Evolutionary conservation across 1,284 basidiomycete species (phyloP), one percentile per base, ranked within the genome.

Genomic region (Polyporus tsugae): DNA sequence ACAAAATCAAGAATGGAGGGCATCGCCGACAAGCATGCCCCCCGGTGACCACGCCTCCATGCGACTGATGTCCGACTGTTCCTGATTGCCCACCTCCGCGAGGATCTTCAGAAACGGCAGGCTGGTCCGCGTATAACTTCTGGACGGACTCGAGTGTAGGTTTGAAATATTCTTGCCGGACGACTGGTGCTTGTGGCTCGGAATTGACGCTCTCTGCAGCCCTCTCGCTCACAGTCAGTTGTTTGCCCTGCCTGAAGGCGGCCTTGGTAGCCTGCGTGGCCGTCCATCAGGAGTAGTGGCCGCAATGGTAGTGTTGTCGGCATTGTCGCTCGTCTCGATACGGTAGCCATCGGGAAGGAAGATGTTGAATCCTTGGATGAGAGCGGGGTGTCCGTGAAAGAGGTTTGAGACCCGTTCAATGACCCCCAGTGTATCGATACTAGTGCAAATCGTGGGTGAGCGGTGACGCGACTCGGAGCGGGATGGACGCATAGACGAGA

Each of bases 331-430:
- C 22, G 86, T 86, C 72, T 98, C 96, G 79, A 99, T 98, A 57
- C 94, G 91, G 80, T 99, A 99, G 11, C 96, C 97, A 11, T 91
- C 89, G 0, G 97, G 97, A 10, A 99, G 87, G 81, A 99, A 99
- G 1, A 96, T 98, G 84, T 99, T 99, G 87, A 99, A 99, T 29
- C 96, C 97, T 81, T 98, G 95, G 60, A 99, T 98, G 71, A 99
- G 92, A 35, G 85, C 80, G 0, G 95, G 95, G 78, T 98, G 95
- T 1, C 95, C 96, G 68, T 92, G 90, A 83, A 99, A 99, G 33
- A 99, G 90, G 49, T 92, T 89, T 1, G 96, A 97, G 38, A 99
- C 97, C 69, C 97, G 94, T 79, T 94, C 91, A 77, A 99, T 98
- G 64, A 99, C 97, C 61, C 95, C 96, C 0, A 96, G 96, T 0